Conservation (phyloP, 1,139 yeast species). For the Suhomyces atakaporum region DNA sequence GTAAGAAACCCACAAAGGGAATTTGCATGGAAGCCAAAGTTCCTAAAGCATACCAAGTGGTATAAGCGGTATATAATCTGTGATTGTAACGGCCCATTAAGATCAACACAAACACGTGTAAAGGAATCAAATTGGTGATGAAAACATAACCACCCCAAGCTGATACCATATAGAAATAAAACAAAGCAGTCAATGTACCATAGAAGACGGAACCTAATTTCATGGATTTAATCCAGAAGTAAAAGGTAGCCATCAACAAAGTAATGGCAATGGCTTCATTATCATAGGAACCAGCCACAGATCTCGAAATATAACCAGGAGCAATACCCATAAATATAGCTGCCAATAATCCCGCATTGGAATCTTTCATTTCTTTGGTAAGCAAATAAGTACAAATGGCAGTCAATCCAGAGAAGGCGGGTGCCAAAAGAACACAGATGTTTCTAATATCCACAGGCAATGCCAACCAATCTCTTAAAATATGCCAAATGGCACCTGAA, state of each 20-base stretch:
- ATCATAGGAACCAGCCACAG: constrained; percentile 98
- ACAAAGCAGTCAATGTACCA: constrained; percentile 81
- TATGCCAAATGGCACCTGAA: constrained; percentile 83
- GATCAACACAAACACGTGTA: constrained; percentile 87
- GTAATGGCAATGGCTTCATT: constrained; percentile 99
- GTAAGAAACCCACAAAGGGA: constrained; percentile 96
- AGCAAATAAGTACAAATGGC: constrained; percentile 90
- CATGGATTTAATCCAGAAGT: constrained; percentile 92
- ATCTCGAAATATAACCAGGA: constrained; percentile 97
- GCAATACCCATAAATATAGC: constrained; percentile 97
- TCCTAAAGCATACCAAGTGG: constrained; percentile 96
- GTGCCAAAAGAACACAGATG: constrained; percentile 94
- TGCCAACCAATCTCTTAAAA: constrained; percentile 61
- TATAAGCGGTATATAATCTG: constrained; percentile 83
- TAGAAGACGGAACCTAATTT: constrained; percentile 87
- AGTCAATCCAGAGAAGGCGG: constrained; percentile 92
- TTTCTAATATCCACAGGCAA: constrained; percentile 93
- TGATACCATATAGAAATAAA: constrained; percentile 97
- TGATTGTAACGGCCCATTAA: constrained; percentile 93
- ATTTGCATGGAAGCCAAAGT: constrained; percentile 98
- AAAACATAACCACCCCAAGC: constrained; percentile 99
- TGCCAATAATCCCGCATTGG: constrained; percentile 86
- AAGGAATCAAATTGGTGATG: constrained; percentile 95
- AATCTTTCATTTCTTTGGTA: constrained; percentile 87
- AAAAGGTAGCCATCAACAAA: constrained; percentile 90